phyloP scores from a whole-genome alignment of 345 rosid genomes.

The Arabidopsis thaliana region DNA sequence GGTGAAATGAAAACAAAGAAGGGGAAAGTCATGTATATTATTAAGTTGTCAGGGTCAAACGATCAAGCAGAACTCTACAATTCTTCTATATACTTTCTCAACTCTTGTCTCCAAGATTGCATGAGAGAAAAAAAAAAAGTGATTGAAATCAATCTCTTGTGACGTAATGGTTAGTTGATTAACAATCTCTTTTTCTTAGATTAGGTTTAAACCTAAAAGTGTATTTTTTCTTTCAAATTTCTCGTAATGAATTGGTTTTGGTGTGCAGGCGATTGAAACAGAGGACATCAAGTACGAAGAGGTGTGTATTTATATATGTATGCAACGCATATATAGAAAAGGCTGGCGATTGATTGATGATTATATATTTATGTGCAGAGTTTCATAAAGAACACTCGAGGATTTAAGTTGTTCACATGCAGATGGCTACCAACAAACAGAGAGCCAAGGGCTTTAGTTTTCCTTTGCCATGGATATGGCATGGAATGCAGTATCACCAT shows the following conservation, averaged over 20 bases:
- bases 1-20: background rate
- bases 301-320: constrained; percentile 11
- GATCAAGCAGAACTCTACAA: constrained; percentile 16
- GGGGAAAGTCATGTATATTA: background rate
- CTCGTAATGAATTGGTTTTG: constrained; percentile 14
- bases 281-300: constrained; percentile 37
- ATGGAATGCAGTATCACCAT: constrained; percentile 96
- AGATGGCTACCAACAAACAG: constrained; percentile 63
- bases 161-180: constrained; percentile 29
- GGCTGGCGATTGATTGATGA: background rate
- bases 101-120: constrained; percentile 15
- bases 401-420: constrained; percentile 78
- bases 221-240: background rate
- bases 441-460: constrained; percentile 72
- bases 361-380: constrained; percentile 49
- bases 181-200: constrained; percentile 15
- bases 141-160: background rate
- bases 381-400: constrained; percentile 59
- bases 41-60: constrained; percentile 19
- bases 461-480: constrained; percentile 88
- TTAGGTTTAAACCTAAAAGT: constrained; percentile 7
- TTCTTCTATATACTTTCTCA: constrained; percentile 29
- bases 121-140: background rate
- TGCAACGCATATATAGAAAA: background rate
- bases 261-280: constrained; percentile 32